Percentiles rank a stretch among this genome's conserved stretches.
Evolutionary conservation across 192 early-diverging fungal genomes (phyloP).

Genomic region (Mortierella alpina): DNA sequence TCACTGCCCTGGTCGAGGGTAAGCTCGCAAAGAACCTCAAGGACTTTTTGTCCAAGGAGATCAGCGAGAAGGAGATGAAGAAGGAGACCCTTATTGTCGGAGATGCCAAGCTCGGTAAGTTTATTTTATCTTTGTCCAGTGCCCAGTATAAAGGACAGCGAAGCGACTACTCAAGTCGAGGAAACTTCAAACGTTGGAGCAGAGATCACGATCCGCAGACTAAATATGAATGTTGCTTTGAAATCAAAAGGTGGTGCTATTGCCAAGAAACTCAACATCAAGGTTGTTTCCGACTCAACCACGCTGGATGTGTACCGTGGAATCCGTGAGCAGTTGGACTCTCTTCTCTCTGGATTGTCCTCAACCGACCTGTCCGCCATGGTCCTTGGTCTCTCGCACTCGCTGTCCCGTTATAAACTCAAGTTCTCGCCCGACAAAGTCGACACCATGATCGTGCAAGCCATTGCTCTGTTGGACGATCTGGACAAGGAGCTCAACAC

Average conservation of each 20-base stretch:
- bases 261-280: slow-evolving; percentile 78
- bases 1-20: slow-evolving; percentile 95
- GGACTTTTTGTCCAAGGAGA: slow-evolving; percentile 87
- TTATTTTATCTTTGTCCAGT: too few relatives aligned
- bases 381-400: slow-evolving; percentile 99
- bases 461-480: slow-evolving; percentile 96
- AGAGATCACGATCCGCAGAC: neutral
- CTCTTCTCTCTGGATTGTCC: slow-evolving; percentile 88
- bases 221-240: neutral
- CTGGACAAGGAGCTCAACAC: slow-evolving; percentile 99
- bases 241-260: slow-evolving; percentile 61
- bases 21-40: slow-evolving; percentile 96
- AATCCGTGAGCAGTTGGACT: slow-evolving; percentile 93
- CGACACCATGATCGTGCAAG: slow-evolving; percentile 99
- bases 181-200: neutral
- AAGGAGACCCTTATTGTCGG: slow-evolving; percentile 92
- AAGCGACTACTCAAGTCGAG: neutral
- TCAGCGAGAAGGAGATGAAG: slow-evolving; percentile 89
- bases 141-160: too few relatives aligned
- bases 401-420: slow-evolving; percentile 98
- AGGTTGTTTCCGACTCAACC: slow-evolving; percentile 84
- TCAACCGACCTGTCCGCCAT: slow-evolving; percentile 90
- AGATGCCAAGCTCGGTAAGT: slow-evolving; percentile 91
- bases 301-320: slow-evolving; percentile 95
- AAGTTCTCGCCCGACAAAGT: slow-evolving; percentile 99